A percentile compares a stretch with the other conserved stretches of the same genome.
phyloP scores from a whole-genome alignment of 1,139 yeast genomes.

The Saccharomyces hybrid region DNA sequence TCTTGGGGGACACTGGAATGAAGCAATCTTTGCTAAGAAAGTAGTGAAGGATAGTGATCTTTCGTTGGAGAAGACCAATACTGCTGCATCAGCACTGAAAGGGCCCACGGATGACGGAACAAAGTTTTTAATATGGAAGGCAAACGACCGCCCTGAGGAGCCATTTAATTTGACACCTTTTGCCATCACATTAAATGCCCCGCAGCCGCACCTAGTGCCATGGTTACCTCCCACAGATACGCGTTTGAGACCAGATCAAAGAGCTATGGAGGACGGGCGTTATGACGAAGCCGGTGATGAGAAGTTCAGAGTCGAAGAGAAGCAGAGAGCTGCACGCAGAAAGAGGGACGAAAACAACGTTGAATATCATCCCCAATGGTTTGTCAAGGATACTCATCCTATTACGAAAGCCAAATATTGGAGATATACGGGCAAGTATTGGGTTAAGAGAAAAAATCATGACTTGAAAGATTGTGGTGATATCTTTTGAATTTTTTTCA shows the following conservation, averaged over 20 bases:
- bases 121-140: conserved; percentile 80
- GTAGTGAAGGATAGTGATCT: conserved; percentile 29
- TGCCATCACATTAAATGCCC: conserved; percentile 83
- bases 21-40: conserved; percentile 73
- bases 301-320: conserved; percentile 81
- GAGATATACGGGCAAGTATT: conserved; percentile 67
- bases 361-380: conserved; percentile 68
- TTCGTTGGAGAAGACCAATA: conserved; percentile 18
- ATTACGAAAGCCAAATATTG: conserved; percentile 73
- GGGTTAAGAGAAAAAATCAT: conserved; percentile 57
- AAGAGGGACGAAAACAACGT: conserved; percentile 50
- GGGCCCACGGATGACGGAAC: conserved; percentile 43
- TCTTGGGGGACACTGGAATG: conserved; percentile 93
- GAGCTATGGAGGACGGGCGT: conserved; percentile 97
- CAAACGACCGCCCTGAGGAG: conserved; percentile 69
- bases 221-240: conserved; percentile 90
- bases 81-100: conserved; percentile 9
- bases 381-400: conserved; percentile 62
- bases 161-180: conserved; percentile 90
- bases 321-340: conserved; percentile 77
- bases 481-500: conserved; percentile 35
- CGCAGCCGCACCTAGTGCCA: conserved; percentile 43
- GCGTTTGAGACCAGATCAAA: conserved; percentile 89
- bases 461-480: conserved; percentile 45
- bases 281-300: conserved; percentile 86